Percentiles rank a stretch among this genome's conserved stretches.
Conservation (phyloP, 2,329 filamentous ascomycete species). For the Aspergillus tubingensis region DNA sequence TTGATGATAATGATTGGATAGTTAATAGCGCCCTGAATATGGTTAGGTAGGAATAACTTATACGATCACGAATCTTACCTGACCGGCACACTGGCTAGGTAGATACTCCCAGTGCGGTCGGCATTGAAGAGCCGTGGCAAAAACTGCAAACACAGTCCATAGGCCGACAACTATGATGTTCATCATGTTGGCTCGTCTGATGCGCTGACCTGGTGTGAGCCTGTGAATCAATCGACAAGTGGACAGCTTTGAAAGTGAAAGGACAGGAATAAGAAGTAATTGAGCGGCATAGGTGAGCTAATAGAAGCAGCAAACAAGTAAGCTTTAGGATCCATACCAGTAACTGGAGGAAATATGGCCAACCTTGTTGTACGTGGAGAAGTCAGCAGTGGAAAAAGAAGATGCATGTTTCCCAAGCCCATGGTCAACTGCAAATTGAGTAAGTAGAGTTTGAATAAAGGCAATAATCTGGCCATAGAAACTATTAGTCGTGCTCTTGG, state of each 20-base stretch:
- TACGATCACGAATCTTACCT: background rate
- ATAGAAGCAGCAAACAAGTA: background rate
- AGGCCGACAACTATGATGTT: background rate
- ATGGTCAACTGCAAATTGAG: slow-evolving; percentile 18
- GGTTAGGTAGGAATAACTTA: background rate
- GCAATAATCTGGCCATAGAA: slow-evolving; percentile 5
- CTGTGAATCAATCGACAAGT: slow-evolving; percentile 1
- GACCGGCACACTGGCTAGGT: background rate
- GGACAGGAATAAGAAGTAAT: slow-evolving; percentile 14
- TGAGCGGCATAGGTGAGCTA: slow-evolving; percentile 17
- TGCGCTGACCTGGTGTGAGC: background rate
- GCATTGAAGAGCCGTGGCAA: slow-evolving; percentile 21
- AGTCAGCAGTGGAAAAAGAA: slow-evolving; percentile 2
- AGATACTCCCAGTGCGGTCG: slow-evolving; percentile 6
- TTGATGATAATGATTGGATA: slow-evolving; percentile 16
- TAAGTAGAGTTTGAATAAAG: slow-evolving; percentile 15
- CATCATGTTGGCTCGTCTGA: background rate
- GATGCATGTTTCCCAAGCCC: slow-evolving; percentile 17
- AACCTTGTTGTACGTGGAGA: background rate
- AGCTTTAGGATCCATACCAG: background rate
- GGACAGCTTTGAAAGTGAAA: slow-evolving; percentile 13
- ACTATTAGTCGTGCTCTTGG: background rate
- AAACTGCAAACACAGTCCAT: slow-evolving; percentile 18
- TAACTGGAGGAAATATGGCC: background rate
- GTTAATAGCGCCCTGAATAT: slow-evolving; percentile 13